These are phyloP conservation scores for Metschnikowia bowlesiae DNA, from an alignment of 805 yeast genomes.

Conservation along the genomic window DNA sequence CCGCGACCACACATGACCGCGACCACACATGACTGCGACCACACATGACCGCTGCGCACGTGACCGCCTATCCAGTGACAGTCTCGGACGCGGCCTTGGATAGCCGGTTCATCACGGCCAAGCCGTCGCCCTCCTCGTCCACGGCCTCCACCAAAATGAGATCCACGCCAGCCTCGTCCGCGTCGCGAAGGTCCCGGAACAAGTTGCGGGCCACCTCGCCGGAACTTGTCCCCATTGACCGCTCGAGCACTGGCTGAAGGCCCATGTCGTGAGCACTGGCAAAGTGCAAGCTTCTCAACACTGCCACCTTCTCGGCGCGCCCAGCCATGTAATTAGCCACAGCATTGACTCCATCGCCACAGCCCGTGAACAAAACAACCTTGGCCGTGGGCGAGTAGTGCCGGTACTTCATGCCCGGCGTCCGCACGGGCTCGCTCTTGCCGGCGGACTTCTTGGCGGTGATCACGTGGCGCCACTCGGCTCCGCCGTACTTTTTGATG, in stretches of 20 bases:
- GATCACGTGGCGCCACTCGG: constrained; percentile 56
- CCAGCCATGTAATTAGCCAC: constrained; percentile 24
- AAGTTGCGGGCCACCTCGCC: constrained; percentile 68
- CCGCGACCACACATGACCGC: too few species aligned
- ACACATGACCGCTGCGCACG: neutral
- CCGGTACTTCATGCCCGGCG: constrained; percentile 97
- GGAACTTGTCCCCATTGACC: constrained; percentile 44
- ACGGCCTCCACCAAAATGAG: constrained; percentile 82
- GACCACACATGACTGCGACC: too few species aligned
- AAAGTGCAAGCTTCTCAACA: constrained; percentile 44
- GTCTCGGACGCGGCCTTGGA: constrained; percentile 72
- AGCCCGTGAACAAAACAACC: constrained; percentile 61
- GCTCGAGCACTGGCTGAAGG: constrained; percentile 20
- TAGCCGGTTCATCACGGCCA: constrained; percentile 91
- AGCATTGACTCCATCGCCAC: constrained; percentile 39
- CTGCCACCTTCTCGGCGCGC: constrained; percentile 40
- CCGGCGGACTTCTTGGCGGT: constrained; percentile 67
- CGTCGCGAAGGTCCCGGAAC: constrained; percentile 67
- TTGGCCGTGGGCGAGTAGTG: constrained; percentile 91
- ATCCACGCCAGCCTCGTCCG: constrained; percentile 67
- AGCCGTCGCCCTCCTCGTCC: constrained; percentile 70
- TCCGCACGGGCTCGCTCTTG: constrained; percentile 63
- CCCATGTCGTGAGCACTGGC: constrained; percentile 17
- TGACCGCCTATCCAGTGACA: constrained; percentile 13
- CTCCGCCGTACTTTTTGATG: constrained; percentile 62